Evolutionary conservation across 2,329 filamentous ascomycete genomes (phyloP).

Genomic region (Laburnicola sp.): DNA sequence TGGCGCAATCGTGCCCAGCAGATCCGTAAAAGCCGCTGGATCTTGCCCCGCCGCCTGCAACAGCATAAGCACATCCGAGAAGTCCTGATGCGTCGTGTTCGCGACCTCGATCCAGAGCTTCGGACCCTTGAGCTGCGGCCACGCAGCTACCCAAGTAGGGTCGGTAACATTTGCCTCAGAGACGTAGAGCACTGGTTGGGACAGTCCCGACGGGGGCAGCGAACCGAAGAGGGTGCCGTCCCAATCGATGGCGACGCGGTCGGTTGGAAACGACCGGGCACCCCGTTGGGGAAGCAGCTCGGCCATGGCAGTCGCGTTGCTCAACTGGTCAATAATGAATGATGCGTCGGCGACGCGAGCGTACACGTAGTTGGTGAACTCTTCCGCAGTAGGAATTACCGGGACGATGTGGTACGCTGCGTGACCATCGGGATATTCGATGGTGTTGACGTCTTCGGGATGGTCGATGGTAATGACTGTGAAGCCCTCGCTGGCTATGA

Average conservation of each 20-base stretch:
- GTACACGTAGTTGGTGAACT: conserved; percentile 11
- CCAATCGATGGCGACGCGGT: conserved; percentile 25
- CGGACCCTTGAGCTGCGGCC: conserved; percentile 25
- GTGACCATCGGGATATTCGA: conserved; percentile 52
- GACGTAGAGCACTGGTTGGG: conserved; percentile 26
- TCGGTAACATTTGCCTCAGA: conserved; percentile 11
- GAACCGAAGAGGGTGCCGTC: conserved; percentile 23
- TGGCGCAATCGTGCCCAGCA: conserved; percentile 21
- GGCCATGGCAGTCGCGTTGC: conserved; percentile 24
- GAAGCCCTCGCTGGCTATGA: conserved; percentile 53
- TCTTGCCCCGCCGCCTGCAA: conserved; percentile 23
- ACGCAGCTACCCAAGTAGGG: conserved; percentile 15
- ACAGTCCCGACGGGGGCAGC: conserved; percentile 18
- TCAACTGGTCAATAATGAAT: conserved; percentile 29
- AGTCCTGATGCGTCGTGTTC: conserved; percentile 21
- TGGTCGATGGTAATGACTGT: conserved; percentile 55
- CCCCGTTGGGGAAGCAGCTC: conserved; percentile 12
- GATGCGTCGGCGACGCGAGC: conserved; percentile 22
- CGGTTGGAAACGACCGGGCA: conserved; percentile 16
- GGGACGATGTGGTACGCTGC: conserved; percentile 12
- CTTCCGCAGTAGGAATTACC: conserved; percentile 4
- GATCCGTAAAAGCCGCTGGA: conserved; percentile 10
- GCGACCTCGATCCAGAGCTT: conserved; percentile 28
- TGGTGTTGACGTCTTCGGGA: conserved; percentile 50
- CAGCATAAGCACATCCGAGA: conserved; percentile 20